Conservation (phyloP, 495 filamentous ascomycete species). For the Halenospora varia region DNA sequence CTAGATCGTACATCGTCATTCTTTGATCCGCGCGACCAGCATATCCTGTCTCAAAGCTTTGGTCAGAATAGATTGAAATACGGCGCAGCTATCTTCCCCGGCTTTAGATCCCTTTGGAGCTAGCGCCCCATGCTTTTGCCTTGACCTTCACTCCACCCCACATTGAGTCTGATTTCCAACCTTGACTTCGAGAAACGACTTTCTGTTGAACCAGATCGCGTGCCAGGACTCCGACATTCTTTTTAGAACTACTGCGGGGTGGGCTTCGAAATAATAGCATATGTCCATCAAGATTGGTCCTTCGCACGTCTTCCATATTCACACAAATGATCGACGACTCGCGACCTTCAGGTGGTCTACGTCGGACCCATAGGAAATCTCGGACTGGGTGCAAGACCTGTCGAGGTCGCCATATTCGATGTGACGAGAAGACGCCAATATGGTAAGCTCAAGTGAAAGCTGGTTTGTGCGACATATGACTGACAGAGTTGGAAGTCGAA, state of each 20-base stretch:
- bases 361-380: constrained; percentile 2
- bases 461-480: neutral
- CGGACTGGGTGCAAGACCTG: constrained; percentile 1
- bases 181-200: neutral
- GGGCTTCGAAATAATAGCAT: neutral
- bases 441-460: neutral
- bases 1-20: too few relatives aligned
- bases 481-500: neutral
- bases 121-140: neutral
- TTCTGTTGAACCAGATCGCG: neutral
- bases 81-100: neutral
- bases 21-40: too few relatives aligned
- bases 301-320: neutral
- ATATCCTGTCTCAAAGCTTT: neutral
- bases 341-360: neutral
- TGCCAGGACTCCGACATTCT: neutral
- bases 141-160: neutral
- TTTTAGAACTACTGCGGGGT: neutral
- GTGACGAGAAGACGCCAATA: constrained; percentile 1
- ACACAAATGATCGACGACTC: constrained; percentile 1
- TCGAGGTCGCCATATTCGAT: neutral
- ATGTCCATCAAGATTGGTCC: neutral
- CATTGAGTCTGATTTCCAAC: neutral
- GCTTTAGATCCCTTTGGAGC: neutral
- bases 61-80: neutral